These are phyloP conservation scores for Oxalis stricta DNA, from an alignment of 441 rosid genomes.

Conservation along the genomic window DNA sequence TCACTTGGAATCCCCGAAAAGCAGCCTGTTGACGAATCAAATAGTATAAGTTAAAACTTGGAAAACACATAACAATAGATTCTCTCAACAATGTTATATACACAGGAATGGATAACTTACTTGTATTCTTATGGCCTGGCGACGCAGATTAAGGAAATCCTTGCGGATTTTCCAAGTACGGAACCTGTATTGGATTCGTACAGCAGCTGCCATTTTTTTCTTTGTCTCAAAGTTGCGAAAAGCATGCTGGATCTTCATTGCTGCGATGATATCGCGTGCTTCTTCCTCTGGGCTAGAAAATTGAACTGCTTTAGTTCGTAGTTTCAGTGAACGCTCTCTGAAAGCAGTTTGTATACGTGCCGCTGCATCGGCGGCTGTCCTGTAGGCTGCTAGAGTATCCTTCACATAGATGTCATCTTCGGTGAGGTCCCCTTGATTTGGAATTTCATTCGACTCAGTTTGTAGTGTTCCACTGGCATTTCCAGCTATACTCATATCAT, in stretches of 20 bases:
- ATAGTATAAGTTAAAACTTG: too few species aligned
- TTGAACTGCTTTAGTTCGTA: conserved; percentile 38
- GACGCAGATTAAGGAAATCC: conserved; percentile 66
- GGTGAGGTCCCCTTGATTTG: conserved; percentile 21
- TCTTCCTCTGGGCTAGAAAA: conserved; percentile 53
- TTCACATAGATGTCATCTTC: conserved; percentile 66
- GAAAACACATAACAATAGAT: too few species aligned
- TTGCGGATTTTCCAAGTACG: conserved; percentile 76
- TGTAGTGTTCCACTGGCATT: conserved; percentile 65
- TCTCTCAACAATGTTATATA: too few species aligned
- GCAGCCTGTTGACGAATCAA: conserved; percentile 42
- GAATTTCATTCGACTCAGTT: conserved; percentile 21
- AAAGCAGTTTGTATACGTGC: conserved; percentile 82
- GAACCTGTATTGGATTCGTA: conserved; percentile 69
- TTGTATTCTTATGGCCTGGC: conserved; percentile 66
- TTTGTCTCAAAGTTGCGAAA: conserved; percentile 50
- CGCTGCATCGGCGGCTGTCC: conserved; percentile 91
- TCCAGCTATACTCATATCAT: conserved; percentile 82
- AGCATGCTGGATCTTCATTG: conserved; percentile 91
- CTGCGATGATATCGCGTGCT: conserved; percentile 65
- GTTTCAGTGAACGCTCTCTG: conserved; percentile 68
- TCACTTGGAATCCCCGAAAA: conserved; percentile 70
- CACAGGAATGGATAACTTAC: conserved; percentile 31
- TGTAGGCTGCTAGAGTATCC: conserved; percentile 74
- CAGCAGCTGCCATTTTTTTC: conserved; percentile 81